Conservation (phyloP, 2,329 filamentous ascomycete genomes). For the Hawksworthiomyces lignivorus region DNA sequence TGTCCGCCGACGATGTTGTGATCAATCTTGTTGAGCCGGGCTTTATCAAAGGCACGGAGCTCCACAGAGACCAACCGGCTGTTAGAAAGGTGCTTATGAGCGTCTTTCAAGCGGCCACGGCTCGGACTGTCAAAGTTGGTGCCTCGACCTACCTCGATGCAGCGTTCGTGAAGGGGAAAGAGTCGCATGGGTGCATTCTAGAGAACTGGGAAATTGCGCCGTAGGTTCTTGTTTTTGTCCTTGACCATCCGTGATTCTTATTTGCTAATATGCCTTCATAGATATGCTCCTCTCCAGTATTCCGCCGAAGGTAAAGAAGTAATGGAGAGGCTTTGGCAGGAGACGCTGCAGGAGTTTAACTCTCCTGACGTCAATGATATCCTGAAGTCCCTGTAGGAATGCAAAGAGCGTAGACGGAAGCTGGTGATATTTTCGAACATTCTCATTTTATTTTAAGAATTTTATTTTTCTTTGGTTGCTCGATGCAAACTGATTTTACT, state of each 20-base stretch:
- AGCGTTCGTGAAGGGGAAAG: conserved; percentile 4
- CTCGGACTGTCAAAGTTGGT: conserved; percentile 1
- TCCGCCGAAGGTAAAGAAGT: conserved; percentile 2
- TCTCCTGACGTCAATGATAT: not conserved
- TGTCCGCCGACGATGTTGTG: conserved; percentile 32
- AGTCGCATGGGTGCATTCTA: conserved; percentile 8
- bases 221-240: not conserved
- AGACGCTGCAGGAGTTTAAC: conserved; percentile 7
- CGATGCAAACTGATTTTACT: no score
- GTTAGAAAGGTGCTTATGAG: not conserved
- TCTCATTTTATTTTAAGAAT: no score
- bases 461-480: no score
- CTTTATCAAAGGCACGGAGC: conserved; percentile 32
- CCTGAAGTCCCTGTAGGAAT: not conserved
- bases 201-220: conserved; percentile 7
- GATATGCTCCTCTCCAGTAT: conserved; percentile 5
- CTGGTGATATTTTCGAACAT: no score
- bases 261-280: not conserved
- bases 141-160: conserved; percentile 5
- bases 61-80: conserved; percentile 3
- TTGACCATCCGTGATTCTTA: not conserved
- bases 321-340: conserved; percentile 6
- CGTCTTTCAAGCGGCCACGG: not conserved
- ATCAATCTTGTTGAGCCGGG: conserved; percentile 42
- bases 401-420: no score